Percentiles rank a stretch among this genome's conserved stretches.
phyloP scores from a whole-genome alignment of 2,329 filamentous ascomycete genomes.

The Paraconiothyrium sp. region DNA sequence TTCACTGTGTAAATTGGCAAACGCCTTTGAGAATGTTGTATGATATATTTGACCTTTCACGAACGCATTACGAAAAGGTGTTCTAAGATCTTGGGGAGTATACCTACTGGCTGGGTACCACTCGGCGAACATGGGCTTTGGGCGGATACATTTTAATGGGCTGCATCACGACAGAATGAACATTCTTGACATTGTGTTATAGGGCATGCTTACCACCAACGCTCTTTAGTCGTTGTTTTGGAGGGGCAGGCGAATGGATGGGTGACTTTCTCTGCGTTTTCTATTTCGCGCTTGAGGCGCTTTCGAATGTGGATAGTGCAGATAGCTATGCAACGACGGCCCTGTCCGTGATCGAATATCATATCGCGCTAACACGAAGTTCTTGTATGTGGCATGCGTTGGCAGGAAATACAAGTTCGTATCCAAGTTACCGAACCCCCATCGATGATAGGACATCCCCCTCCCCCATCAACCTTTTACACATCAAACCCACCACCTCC shows the following conservation, averaged over 20 bases:
- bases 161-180: slow-evolving; percentile 29
- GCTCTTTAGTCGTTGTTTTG: slow-evolving; percentile 17
- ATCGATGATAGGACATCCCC: slow-evolving; percentile 10
- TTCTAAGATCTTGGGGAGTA: slow-evolving; percentile 25
- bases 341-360: slow-evolving; percentile 6
- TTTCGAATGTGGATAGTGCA: slow-evolving; percentile 13
- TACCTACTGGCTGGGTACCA: slow-evolving; percentile 12
- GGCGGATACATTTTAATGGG: slow-evolving; percentile 14
- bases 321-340: slow-evolving; percentile 15
- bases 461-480: slow-evolving; percentile 38
- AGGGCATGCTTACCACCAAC: slow-evolving; percentile 5
- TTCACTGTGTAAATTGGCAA: slow-evolving; percentile 38
- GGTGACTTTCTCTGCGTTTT: neutral
- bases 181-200: slow-evolving; percentile 27
- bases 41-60: slow-evolving; percentile 36
- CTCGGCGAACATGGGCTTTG: slow-evolving; percentile 2
- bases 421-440: neutral
- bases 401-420: neutral
- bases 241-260: slow-evolving; percentile 6
- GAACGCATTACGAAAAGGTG: slow-evolving; percentile 40
- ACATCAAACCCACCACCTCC: slow-evolving; percentile 37
- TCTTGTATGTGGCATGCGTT: neutral
- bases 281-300: neutral
- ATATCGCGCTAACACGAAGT: neutral
- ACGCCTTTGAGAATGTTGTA: slow-evolving; percentile 34